phyloP scores from a whole-genome alignment of 179 eudicot species.

The Actinidia chinensis region DNA sequence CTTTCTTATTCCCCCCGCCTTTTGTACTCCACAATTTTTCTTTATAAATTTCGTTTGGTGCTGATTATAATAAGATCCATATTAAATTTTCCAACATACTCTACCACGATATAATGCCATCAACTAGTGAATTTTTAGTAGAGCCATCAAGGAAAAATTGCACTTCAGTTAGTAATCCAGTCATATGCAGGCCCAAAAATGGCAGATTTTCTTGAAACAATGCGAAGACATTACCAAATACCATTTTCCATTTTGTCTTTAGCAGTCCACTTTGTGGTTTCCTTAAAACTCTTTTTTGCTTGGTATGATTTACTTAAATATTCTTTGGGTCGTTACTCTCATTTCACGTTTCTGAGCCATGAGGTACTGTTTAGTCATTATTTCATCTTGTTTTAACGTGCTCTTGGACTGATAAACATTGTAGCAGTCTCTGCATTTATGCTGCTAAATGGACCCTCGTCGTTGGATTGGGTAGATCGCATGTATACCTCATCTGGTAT shows the following conservation, averaged over 20 bases:
- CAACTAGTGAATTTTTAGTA: background rate
- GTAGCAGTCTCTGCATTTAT: background rate
- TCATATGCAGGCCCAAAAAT: background rate
- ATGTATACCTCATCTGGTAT: slow-evolving; percentile 97
- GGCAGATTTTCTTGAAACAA: background rate
- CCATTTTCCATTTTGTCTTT: background rate
- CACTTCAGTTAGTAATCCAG: background rate
- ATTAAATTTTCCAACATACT: too few relatives aligned
- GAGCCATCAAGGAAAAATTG: background rate
- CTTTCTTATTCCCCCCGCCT: too few relatives aligned
- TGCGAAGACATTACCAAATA: background rate
- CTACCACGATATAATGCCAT: background rate
- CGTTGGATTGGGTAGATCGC: too few relatives aligned
- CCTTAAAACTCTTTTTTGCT: too few relatives aligned
- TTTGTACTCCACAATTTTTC: too few relatives aligned
- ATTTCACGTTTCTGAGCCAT: background rate
- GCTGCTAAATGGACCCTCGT: too few relatives aligned
- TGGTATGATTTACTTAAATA: background rate
- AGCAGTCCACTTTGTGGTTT: background rate
- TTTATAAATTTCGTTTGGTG: too few relatives aligned
- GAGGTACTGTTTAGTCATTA: slow-evolving; percentile 2
- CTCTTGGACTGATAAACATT: too few relatives aligned
- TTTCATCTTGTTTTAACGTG: background rate
- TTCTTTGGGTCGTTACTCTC: background rate
- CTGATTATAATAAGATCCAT: too few relatives aligned